Evolutionary conservation across 2,329 filamentous ascomycete genomes (phyloP).

Genomic region (Fusarium ramigenum): DNA sequence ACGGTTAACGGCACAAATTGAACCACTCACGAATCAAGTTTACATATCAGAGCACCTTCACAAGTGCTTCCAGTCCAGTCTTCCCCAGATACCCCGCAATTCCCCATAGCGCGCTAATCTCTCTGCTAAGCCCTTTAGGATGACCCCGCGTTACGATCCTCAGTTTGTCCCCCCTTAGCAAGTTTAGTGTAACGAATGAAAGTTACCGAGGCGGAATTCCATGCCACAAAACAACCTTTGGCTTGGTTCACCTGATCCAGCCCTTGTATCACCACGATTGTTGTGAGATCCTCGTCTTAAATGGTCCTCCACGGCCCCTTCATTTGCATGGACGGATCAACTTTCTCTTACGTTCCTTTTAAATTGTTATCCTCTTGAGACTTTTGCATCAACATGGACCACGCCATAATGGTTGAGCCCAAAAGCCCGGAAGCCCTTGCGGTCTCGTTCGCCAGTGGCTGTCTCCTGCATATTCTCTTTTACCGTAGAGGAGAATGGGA

Average conservation of each 20-base stretch:
- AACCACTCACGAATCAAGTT: not conserved
- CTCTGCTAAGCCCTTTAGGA: not conserved
- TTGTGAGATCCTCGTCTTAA: not conserved
- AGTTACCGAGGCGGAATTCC: constrained; percentile 1
- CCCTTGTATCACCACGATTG: not conserved
- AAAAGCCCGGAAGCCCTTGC: not conserved
- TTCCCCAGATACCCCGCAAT: not conserved
- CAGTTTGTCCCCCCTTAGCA: not conserved
- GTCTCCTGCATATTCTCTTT: constrained; percentile 23
- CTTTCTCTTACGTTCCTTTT: not conserved
- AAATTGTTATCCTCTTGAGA: not conserved
- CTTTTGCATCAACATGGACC: not conserved
- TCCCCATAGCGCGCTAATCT: not conserved
- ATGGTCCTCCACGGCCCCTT: not conserved
- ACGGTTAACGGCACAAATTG: not conserved
- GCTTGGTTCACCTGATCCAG: not conserved
- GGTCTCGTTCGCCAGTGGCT: not conserved
- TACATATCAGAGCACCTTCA: not conserved
- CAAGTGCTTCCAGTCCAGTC: not conserved
- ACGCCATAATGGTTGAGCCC: not conserved
- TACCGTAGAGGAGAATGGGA: constrained; percentile 45
- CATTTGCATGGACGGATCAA: not conserved
- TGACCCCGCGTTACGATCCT: not conserved
- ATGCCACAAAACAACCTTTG: not conserved
- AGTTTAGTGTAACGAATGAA: not conserved